Conservation (phyloP, 208 protist genomes). For the Novymonas esmeraldas region DNA sequence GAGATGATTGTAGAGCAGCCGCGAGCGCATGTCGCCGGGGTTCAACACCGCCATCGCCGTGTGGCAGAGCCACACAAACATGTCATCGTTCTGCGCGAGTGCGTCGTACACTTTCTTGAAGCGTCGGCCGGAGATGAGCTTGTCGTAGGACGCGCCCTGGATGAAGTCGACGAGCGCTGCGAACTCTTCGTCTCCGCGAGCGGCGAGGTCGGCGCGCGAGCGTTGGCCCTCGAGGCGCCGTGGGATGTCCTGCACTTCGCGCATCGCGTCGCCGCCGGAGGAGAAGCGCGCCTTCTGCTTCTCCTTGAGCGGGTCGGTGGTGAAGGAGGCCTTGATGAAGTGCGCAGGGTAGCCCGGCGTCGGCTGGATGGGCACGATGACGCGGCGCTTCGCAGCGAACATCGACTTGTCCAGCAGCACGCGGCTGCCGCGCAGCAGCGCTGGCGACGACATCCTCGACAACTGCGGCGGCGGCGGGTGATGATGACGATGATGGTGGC, state of each 20-base stretch:
- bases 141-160: constrained; percentile 86
- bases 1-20: constrained; percentile 88
- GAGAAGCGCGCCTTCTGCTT: constrained; percentile 90
- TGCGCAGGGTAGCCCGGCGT: constrained; percentile 81
- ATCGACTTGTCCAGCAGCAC: constrained; percentile 88
- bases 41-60: constrained; percentile 93
- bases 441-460: neutral
- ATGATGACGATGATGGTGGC: no score
- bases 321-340: constrained; percentile 88
- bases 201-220: constrained; percentile 64
- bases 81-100: constrained; percentile 89
- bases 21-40: constrained; percentile 88
- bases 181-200: constrained; percentile 77
- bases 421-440: constrained; percentile 37
- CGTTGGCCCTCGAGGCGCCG: constrained; percentile 80
- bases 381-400: constrained; percentile 91
- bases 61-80: constrained; percentile 92
- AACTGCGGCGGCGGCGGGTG: neutral
- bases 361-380: constrained; percentile 88
- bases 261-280: constrained; percentile 87
- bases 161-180: constrained; percentile 89
- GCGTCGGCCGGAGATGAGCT: constrained; percentile 87
- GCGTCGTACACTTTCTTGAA: constrained; percentile 90
- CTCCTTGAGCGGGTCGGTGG: constrained; percentile 90
- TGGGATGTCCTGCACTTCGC: constrained; percentile 85